Evolutionary conservation across 2,329 filamentous ascomycete species (phyloP).

Genomic region (Lasiodiplodia theobromae): DNA sequence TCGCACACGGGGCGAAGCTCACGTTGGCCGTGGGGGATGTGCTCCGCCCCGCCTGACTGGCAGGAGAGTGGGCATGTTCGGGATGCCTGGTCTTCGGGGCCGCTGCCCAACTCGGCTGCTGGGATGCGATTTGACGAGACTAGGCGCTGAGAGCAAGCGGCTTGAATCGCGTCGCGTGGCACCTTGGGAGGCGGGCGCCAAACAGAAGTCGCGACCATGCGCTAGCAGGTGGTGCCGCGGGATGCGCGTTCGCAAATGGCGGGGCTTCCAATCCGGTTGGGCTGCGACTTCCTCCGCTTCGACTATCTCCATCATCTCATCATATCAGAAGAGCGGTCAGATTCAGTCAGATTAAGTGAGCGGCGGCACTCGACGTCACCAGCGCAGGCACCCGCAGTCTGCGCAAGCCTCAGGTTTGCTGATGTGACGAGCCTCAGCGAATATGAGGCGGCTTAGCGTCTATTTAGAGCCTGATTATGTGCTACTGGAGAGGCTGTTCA

Average conservation of each 20-base stretch:
- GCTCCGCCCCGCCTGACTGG: conserved; percentile 18
- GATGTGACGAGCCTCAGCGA: neutral
- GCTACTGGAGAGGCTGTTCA: neutral
- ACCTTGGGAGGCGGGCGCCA: conserved; percentile 17
- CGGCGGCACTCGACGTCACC: neutral
- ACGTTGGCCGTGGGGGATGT: conserved; percentile 1
- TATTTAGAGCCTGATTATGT: too few relatives aligned
- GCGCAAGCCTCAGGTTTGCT: neutral
- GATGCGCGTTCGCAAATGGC: conserved; percentile 20
- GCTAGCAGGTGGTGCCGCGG: conserved; percentile 11
- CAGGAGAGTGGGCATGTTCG: neutral
- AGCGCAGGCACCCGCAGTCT: neutral
- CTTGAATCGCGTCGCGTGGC: conserved; percentile 17
- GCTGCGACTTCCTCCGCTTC: neutral
- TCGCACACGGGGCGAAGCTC: neutral
- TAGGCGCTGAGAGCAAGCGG: neutral
- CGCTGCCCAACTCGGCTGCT: conserved; percentile 12
- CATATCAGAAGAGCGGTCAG: conserved; percentile 11
- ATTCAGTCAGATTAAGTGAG: neutral
- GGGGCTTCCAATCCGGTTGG: conserved; percentile 17
- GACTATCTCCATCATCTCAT: neutral
- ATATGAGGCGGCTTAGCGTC: neutral
- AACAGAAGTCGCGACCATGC: conserved; percentile 7
- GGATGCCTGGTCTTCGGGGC: conserved; percentile 17
- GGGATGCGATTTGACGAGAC: conserved; percentile 11